Base-by-base conservation (phyloP, 1,284 basidiomycete genomes). In the Volvariella surrecta region DNA sequence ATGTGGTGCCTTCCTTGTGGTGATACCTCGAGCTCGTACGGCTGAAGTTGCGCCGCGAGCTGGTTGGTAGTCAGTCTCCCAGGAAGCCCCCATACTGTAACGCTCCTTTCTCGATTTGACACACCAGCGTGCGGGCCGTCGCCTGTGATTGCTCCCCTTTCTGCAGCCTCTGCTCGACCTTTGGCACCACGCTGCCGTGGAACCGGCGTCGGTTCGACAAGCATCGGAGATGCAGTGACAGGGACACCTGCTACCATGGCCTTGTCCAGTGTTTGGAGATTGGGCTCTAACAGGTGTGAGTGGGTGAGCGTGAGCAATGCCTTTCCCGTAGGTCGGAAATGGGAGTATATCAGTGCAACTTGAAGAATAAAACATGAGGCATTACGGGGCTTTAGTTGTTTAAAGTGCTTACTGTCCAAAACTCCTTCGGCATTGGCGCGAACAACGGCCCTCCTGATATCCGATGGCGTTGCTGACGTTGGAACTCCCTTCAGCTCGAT, bases 41-140 rank as follows among this genome's bases (percentile, higher is more conserved):
- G 58, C 22, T 60, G 59, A 35, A 85, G 54, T 40, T 69, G 58
- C 4, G 56, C 51, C 37, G 60, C 59, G n/a, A 86, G 46, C 3
- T 52, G 56, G 0, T 56, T 54, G 2, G 55, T 40, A 1, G 54
- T 52, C 7, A 69, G 55, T 49, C 57, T 75, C 1, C 70, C 71
- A 0, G 82, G 81, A 21, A 86, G 56, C 1, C 84, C 85, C 56
- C 64, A 73, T 1, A 85, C 50, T 8, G 77, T 66, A 15, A 86
- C 82, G 44, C 67, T 68, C 48, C 59, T 71, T 11, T 73, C 74
- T 21, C 62, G 57, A 40, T 71, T 63, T 30, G 55, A 52, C 7
- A 79, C 57, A 13, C 73, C 68, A 15, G 71, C 81, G 34, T 66
- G 67, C 4, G 72, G 68, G 2, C 79, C 80, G 45, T 65, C 63